A percentile compares a stretch with the other conserved stretches of the same genome.
Evolutionary conservation across 495 filamentous ascomycete species (phyloP).

Genomic region (Lasiosphaeria miniovina): DNA sequence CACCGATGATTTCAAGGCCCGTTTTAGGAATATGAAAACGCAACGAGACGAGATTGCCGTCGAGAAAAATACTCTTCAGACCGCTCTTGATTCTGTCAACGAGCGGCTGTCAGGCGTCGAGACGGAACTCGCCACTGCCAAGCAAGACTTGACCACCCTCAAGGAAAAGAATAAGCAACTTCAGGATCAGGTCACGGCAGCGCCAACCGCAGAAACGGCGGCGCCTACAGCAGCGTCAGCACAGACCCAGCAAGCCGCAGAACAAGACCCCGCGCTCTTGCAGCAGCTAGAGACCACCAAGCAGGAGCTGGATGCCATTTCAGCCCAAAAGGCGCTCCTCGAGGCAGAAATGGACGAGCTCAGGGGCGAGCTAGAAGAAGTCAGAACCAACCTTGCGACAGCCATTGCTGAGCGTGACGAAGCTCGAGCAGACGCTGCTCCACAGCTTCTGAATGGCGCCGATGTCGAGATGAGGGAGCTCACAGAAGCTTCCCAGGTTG

Average conservation of each 20-base stretch:
- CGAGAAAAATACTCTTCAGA: slow-evolving; percentile 38
- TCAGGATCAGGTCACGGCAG: slow-evolving; percentile 23
- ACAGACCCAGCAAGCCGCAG: slow-evolving; percentile 8
- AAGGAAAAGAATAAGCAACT: slow-evolving; percentile 36
- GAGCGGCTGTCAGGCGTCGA: slow-evolving; percentile 32
- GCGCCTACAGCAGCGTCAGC: slow-evolving; percentile 13
- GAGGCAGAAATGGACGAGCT: slow-evolving; percentile 46
- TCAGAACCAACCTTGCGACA: slow-evolving; percentile 41
- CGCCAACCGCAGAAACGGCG: neutral
- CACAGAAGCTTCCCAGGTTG: slow-evolving; percentile 26
- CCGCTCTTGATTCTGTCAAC: slow-evolving; percentile 31
- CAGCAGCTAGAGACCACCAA: slow-evolving; percentile 54
- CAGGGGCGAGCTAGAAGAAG: too few relatives aligned
- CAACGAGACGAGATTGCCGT: slow-evolving; percentile 39
- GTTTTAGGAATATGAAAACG: slow-evolving; percentile 38
- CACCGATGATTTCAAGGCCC: slow-evolving; percentile 46
- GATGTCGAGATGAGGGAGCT: slow-evolving; percentile 37
- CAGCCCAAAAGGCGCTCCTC: slow-evolving; percentile 34
- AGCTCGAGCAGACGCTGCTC: slow-evolving; percentile 46
- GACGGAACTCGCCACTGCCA: slow-evolving; percentile 36
- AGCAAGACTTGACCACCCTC: slow-evolving; percentile 32
- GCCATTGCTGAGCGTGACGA: slow-evolving; percentile 43
- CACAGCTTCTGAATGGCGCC: slow-evolving; percentile 31
- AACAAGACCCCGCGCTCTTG: slow-evolving; percentile 59
- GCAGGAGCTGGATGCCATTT: slow-evolving; percentile 42